phyloP scores from a whole-genome alignment of 345 rosid genomes.

The Brassica rapa region DNA sequence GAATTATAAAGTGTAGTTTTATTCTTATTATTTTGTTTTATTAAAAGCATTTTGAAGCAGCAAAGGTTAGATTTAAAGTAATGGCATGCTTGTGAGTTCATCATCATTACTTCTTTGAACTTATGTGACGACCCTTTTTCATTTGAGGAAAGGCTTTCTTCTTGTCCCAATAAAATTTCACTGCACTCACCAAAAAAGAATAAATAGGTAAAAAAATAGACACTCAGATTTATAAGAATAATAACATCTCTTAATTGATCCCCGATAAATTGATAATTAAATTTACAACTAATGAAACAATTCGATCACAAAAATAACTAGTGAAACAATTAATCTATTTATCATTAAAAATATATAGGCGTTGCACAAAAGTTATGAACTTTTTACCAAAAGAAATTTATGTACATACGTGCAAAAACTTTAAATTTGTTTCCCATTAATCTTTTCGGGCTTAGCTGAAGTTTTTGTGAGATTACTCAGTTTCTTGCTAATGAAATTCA shows the following conservation, averaged over 20 bases:
- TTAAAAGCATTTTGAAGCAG: constrained; percentile 60
- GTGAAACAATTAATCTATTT: too few species aligned
- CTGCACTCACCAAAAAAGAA: constrained; percentile 36
- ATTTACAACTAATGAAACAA: too few species aligned
- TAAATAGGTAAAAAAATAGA: constrained; percentile 20
- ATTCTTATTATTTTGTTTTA: constrained; percentile 64
- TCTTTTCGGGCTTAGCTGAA: background rate
- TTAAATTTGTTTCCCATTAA: background rate
- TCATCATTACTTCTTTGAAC: constrained; percentile 78
- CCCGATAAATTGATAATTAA: too few species aligned
- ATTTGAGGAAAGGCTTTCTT: constrained; percentile 45
- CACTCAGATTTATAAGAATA: constrained; percentile 25
- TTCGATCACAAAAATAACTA: too few species aligned
- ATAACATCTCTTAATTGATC: too few species aligned
- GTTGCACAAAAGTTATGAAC: too few species aligned
- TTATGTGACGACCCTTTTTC: constrained; percentile 37
- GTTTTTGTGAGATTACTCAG: background rate
- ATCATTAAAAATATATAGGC: too few species aligned
- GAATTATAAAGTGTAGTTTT: constrained; percentile 49
- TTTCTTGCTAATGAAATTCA: background rate
- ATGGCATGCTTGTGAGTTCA: constrained; percentile 75
- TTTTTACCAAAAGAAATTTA: too few species aligned
- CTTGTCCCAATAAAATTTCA: constrained; percentile 47
- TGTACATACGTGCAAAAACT: background rate
- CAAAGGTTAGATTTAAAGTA: constrained; percentile 59